A percentile compares a stretch with the other conserved stretches of the same genome.
These are phyloP conservation scores for Globisporangium viniferum DNA, from an alignment of 352 stramenopile species.

Conservation along the genomic window DNA sequence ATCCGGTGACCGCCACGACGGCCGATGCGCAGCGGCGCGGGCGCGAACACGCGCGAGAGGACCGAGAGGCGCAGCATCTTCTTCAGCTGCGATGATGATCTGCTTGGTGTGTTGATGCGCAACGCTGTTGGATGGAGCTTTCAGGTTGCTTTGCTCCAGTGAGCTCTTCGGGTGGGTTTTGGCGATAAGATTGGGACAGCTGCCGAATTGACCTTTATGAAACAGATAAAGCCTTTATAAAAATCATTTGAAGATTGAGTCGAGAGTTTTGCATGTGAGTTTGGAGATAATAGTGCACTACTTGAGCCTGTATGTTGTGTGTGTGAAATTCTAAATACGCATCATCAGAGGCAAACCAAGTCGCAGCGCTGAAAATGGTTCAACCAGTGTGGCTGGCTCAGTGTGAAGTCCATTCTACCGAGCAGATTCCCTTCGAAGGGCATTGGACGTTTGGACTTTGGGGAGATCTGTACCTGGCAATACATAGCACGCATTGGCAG, in stretches of 20 bases:
- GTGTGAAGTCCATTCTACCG: background rate
- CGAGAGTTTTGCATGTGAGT: background rate
- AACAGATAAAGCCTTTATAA: background rate
- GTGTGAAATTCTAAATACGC: background rate
- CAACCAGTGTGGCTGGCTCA: background rate
- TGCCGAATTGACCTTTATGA: background rate
- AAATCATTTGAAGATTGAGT: background rate
- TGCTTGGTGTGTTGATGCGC: background rate
- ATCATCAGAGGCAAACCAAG: background rate
- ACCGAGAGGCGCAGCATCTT: conserved; percentile 63
- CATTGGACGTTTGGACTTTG: background rate
- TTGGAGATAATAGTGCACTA: too few relatives aligned
- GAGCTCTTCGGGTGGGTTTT: conserved; percentile 3
- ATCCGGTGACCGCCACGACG: conserved; percentile 20
- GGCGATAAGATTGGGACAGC: background rate
- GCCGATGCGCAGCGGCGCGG: conserved; percentile 35
- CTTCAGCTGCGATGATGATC: background rate
- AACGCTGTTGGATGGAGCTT: background rate
- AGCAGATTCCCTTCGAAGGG: background rate
- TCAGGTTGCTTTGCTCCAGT: conserved; percentile 7
- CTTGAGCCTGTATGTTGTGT: background rate
- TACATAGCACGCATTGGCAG: background rate
- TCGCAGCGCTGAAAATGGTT: background rate
- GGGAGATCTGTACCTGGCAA: background rate
- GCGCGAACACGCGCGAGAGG: conserved; percentile 45